These are phyloP conservation scores for Heterobasidion irregulare DNA, from an alignment of 1,284 basidiomycete genomes.

Conservation along the genomic window DNA sequence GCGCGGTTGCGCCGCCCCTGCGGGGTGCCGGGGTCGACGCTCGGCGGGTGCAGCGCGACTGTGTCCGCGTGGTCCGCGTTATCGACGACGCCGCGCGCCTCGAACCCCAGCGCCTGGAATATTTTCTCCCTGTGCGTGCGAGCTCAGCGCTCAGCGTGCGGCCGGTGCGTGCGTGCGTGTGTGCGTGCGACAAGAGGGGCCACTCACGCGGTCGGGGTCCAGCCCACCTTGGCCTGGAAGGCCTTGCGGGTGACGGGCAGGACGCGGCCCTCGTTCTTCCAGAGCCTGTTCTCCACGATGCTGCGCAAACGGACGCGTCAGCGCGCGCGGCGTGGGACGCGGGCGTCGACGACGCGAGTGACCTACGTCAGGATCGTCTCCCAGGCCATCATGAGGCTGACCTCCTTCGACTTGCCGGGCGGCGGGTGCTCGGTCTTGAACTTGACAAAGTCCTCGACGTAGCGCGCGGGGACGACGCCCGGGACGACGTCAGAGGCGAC, in stretches of 20 bases:
- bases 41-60: slow-evolving; percentile 42
- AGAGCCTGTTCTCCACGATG: slow-evolving; percentile 64
- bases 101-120: slow-evolving; percentile 55
- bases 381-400: slow-evolving; percentile 43
- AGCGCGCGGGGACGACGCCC: slow-evolving; percentile 54
- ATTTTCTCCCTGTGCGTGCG: slow-evolving; percentile 43
- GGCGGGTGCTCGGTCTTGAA: slow-evolving; percentile 34
- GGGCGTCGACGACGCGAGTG: not conserved
- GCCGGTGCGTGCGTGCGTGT: too few species aligned
- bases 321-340: slow-evolving; percentile 2
- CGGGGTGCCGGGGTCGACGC: slow-evolving; percentile 34
- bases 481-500: slow-evolving; percentile 62
- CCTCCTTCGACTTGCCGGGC: slow-evolving; percentile 32
- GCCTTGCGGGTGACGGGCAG: slow-evolving; percentile 44
- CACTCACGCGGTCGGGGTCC: slow-evolving; percentile 51
- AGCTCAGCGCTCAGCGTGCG: not conserved
- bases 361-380: slow-evolving; percentile 65
- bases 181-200: not conserved
- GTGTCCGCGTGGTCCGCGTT: slow-evolving; percentile 18
- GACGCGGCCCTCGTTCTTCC: slow-evolving; percentile 55
- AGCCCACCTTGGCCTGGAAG: slow-evolving; percentile 61
- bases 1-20: slow-evolving; percentile 43
- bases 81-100: slow-evolving; percentile 17
- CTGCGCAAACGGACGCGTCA: slow-evolving; percentile 24
- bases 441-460: slow-evolving; percentile 34